These are phyloP conservation scores for Colletotrichum somersetense DNA, from an alignment of 2,329 filamentous ascomycete species.

Conservation along the genomic window DNA sequence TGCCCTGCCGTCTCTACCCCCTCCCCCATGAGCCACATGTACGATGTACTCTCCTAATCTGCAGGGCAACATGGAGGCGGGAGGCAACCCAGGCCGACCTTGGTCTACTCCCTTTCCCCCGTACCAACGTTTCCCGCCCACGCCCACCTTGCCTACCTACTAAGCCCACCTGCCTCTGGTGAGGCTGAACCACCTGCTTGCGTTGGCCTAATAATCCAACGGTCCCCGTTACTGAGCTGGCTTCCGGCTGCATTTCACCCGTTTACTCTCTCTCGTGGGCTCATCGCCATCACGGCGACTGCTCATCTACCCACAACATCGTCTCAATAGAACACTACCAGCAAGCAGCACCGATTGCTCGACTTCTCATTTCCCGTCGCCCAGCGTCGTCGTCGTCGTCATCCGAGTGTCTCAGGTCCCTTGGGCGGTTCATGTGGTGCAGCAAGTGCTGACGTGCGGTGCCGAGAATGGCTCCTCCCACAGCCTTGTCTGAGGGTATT, in stretches of 20 bases:
- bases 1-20: neutral
- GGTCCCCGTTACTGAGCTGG: conserved; percentile 36
- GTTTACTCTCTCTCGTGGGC: conserved; percentile 40
- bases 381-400: conserved; percentile 20
- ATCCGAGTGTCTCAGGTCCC: conserved; percentile 37
- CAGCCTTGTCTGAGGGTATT: conserved; percentile 42
- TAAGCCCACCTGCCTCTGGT: conserved; percentile 23
- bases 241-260: conserved; percentile 36
- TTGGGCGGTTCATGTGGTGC: conserved; percentile 38
- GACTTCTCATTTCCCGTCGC: conserved; percentile 17
- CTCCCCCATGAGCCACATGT: conserved; percentile 26
- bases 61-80: conserved; percentile 36
- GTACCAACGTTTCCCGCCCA: conserved; percentile 10
- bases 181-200: conserved; percentile 37
- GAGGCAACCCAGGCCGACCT: conserved; percentile 41
- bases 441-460: conserved; percentile 42
- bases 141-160: neutral
- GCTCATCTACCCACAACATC: conserved; percentile 24
- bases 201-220: conserved; percentile 41
- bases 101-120: conserved; percentile 20
- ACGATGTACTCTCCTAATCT: conserved; percentile 31
- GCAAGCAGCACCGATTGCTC: conserved; percentile 13
- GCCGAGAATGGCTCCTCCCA: conserved; percentile 43
- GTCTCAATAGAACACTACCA: conserved; percentile 5
- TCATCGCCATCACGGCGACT: conserved; percentile 42